Evolutionary conservation across 768 basidiomycete species (phyloP).

Genomic region (Suillus weaverae): DNA sequence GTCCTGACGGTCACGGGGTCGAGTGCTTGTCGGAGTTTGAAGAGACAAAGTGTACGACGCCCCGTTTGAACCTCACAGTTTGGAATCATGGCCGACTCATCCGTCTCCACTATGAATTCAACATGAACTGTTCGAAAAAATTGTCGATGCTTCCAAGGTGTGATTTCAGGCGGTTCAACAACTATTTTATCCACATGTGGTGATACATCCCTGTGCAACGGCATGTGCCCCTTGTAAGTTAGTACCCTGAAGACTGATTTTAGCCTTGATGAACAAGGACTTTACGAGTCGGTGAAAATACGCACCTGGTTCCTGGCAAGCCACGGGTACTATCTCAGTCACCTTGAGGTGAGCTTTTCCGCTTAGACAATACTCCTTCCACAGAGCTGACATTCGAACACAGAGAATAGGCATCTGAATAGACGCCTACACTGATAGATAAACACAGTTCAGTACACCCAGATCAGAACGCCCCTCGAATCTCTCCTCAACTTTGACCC

Average conservation of each 20-base stretch:
- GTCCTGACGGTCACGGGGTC: too few relatives aligned
- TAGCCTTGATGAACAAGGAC: not conserved
- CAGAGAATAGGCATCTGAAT: conserved; percentile 88
- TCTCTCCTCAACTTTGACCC: conserved; percentile 67
- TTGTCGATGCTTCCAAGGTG: not conserved
- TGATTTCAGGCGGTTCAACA: not conserved
- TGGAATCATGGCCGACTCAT: not conserved
- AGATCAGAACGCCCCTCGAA: conserved; percentile 90
- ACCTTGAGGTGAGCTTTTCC: conserved; percentile 60
- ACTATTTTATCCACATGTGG: not conserved
- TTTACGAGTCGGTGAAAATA: not conserved
- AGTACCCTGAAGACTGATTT: not conserved
- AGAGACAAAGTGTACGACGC: too few relatives aligned
- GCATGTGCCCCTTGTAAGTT: not conserved
- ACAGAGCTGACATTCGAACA: conserved; percentile 10
- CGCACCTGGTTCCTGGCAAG: conserved; percentile 56
- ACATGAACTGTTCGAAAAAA: not conserved
- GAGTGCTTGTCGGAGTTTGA: too few relatives aligned
- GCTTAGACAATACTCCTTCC: not conserved
- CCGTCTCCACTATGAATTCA: not conserved
- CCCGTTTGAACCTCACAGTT: not conserved
- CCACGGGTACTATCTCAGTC: conserved; percentile 93
- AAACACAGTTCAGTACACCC: conserved; percentile 85
- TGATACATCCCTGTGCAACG: not conserved
- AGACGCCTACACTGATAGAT: conserved; percentile 93